A percentile compares a stretch with the other conserved stretches of the same genome.
phyloP scores from a whole-genome alignment of 139 green algal genomes.

The Coccomyxa sp. region DNA sequence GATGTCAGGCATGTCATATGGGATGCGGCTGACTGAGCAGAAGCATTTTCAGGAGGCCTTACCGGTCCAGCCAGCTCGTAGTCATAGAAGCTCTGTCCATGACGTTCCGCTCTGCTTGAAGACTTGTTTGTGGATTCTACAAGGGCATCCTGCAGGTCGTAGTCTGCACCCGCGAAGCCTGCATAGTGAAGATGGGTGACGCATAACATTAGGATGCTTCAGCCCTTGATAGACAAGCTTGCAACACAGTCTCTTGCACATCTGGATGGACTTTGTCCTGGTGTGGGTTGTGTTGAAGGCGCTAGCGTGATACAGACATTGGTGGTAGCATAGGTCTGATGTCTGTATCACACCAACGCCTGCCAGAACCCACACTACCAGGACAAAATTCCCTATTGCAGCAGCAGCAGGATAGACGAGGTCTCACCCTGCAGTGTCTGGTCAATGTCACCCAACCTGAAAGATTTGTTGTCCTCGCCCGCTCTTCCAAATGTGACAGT shows the following conservation, averaged over 20 bases:
- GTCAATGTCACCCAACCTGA: slow-evolving; percentile 74
- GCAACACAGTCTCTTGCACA: not conserved
- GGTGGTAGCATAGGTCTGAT: no score
- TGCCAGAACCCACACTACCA: no score
- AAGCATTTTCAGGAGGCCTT: no score
- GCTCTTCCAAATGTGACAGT: slow-evolving; percentile 73
- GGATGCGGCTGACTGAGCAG: no score
- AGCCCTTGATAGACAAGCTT: not conserved
- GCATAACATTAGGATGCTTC: not conserved
- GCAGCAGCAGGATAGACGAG: no score
- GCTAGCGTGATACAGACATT: no score
- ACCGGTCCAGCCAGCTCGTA: slow-evolving; percentile 68
- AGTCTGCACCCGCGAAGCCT: slow-evolving; percentile 82
- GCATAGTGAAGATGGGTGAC: not conserved
- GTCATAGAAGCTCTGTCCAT: slow-evolving; percentile 71
- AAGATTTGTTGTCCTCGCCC: slow-evolving; percentile 81
- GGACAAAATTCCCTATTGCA: no score
- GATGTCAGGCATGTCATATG: not conserved
- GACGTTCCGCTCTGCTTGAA: slow-evolving; percentile 32
- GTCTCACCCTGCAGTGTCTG: slow-evolving; percentile 48
- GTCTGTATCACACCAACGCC: no score
- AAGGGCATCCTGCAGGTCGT: slow-evolving; percentile 66
- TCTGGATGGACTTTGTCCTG: not conserved
- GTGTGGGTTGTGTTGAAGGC: no score
- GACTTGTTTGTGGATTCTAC: slow-evolving; percentile 28